These are phyloP conservation scores for Pseudopyrenochaeta lycopersici DNA, from an alignment of 2,329 filamentous ascomycete genomes.

Conservation along the genomic window DNA sequence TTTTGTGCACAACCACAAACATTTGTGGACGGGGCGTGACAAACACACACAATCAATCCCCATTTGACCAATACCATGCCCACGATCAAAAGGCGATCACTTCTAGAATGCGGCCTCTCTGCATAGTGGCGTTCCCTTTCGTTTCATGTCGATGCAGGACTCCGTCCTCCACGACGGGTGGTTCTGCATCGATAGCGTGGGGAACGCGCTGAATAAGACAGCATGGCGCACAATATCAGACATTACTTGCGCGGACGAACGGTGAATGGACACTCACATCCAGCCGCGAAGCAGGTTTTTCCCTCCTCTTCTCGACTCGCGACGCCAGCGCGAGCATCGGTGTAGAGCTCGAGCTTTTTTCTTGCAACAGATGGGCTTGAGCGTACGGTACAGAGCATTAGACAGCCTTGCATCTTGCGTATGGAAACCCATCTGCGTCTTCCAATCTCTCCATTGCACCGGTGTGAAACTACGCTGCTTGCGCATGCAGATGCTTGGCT, in stretches of 20 bases:
- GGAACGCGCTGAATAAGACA: neutral
- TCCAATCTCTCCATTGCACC: too few species aligned
- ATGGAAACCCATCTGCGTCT: too few species aligned
- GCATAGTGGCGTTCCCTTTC: neutral
- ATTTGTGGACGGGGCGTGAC: neutral
- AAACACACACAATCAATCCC: neutral
- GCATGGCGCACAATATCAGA: neutral
- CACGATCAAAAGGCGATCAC: neutral
- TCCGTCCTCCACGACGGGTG: neutral
- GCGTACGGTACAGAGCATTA: neutral
- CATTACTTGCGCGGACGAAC: neutral
- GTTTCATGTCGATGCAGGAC: neutral
- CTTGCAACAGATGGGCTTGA: too few species aligned
- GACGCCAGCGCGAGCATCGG: neutral
- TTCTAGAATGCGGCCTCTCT: neutral
- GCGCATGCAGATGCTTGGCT: too few species aligned
- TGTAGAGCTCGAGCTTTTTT: neutral
- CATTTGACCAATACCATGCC: neutral
- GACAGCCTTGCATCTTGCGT: neutral
- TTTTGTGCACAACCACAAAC: neutral
- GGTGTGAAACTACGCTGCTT: too few species aligned
- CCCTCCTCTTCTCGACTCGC: too few species aligned
- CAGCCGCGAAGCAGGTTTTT: too few species aligned
- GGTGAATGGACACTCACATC: neutral
- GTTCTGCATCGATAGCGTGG: neutral